These are phyloP conservation scores for Lactarius hengduanensis DNA, from an alignment of 768 basidiomycete genomes.

Conservation along the genomic window DNA sequence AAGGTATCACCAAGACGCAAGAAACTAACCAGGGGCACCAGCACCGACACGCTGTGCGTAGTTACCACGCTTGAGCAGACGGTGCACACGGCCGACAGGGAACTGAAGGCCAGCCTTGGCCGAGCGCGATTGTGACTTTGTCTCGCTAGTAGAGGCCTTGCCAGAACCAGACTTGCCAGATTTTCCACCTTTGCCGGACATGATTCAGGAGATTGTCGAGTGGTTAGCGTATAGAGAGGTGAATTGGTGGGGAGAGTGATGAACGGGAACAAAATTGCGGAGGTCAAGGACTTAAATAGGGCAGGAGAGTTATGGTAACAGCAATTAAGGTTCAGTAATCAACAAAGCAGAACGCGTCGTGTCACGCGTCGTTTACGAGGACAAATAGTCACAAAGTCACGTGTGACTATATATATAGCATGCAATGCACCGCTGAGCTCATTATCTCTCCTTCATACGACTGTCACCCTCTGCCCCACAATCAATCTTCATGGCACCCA, in stretches of 20 bases:
- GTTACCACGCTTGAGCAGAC: conserved; percentile 85
- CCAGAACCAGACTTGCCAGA: conserved; percentile 37
- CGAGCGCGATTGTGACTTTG: conserved; percentile 66
- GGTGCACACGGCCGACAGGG: conserved; percentile 91
- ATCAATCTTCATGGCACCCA: conserved; percentile 52
- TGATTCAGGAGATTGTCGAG: conserved; percentile 42
- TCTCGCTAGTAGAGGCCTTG: conserved; percentile 42
- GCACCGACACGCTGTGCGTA: conserved; percentile 87
- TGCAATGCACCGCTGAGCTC: conserved; percentile 11
- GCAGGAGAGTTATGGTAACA: conserved; percentile 15
- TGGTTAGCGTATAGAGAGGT: conserved; percentile 3
- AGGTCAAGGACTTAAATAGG: conserved; percentile 35
- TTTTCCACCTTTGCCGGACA: conserved; percentile 57
- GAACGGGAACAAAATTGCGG: background rate
- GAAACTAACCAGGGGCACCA: conserved; percentile 68
- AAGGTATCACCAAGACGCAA: background rate
- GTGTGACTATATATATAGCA: conserved; percentile 24
- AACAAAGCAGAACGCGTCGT: conserved; percentile 39
- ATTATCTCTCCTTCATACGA: conserved; percentile 15
- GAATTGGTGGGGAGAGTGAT: conserved; percentile 2
- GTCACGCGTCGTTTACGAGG: conserved; percentile 25
- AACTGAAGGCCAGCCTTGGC: conserved; percentile 78
- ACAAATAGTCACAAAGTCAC: conserved; percentile 33
- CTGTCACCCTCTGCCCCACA: conserved; percentile 21
- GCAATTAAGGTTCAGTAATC: conserved; percentile 40